These are phyloP conservation scores for Chaetoceros tenuissimus DNA, from an alignment of 108 stramenopile species.

Conservation along the genomic window DNA sequence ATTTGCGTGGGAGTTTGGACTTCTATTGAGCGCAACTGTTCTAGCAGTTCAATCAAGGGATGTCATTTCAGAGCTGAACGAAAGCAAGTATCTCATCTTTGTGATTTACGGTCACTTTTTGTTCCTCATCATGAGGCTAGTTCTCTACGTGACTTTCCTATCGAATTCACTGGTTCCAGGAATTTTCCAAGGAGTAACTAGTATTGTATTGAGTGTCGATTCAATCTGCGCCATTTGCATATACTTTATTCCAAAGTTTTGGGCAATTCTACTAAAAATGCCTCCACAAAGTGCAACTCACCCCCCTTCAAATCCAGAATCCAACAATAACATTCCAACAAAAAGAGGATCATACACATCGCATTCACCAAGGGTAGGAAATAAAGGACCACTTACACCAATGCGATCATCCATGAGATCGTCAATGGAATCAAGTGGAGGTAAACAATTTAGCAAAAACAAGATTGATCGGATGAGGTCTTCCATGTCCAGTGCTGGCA, in stretches of 20 bases:
- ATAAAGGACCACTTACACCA: too few species aligned
- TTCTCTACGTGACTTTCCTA: neutral
- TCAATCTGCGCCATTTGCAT: neutral
- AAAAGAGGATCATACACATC: too few species aligned
- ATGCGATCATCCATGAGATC: too few species aligned
- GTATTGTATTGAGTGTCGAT: neutral
- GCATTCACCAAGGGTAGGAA: too few species aligned
- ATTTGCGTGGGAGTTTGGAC: neutral
- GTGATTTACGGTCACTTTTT: neutral
- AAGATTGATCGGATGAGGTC: too few species aligned
- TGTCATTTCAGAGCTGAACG: neutral
- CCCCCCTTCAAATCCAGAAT: too few species aligned
- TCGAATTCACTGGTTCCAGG: neutral
- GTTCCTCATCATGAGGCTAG: neutral
- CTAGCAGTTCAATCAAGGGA: slow-evolving; percentile 1
- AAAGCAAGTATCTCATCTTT: neutral
- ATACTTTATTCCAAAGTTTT: neutral
- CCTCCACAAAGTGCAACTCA: too few species aligned
- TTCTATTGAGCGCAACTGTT: slow-evolving; percentile 1
- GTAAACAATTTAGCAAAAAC: too few species aligned
- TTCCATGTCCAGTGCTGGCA: too few species aligned
- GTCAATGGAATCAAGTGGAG: too few species aligned
- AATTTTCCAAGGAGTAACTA: neutral
- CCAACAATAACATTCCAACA: too few species aligned
- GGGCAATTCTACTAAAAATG: neutral